Base-by-base conservation (phyloP, 345 rosid genomes). In the Leavenworthia alabamica region DNA sequence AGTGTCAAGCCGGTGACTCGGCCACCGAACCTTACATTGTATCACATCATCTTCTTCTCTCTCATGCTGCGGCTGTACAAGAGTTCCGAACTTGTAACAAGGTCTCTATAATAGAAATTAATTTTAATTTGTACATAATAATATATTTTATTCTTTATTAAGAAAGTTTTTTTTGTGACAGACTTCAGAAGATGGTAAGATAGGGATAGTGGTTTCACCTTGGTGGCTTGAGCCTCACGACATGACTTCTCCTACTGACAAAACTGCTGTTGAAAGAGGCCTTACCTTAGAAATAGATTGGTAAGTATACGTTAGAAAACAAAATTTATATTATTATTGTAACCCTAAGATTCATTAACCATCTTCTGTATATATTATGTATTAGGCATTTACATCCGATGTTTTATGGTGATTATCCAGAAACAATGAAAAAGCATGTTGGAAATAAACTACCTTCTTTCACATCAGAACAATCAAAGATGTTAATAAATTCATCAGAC, bases 1-100 rank as follows among this genome's bases (percentile, higher is more conserved):
- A 44, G 9, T 77, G 78, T 47, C 36, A 42, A 29, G 76, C 59
- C 5, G 80, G 78, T n/a, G 64, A 70, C 29, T 77, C 81, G 0
- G 35, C 47, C 26, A 16, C 5, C 2, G 75, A 71, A 22, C 70
- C 70, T 37, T 71, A 71, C 56, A 29, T 71, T 19, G 65, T 56
- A 4, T 55, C 70, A 8, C 71, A 71, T 63, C 63, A 64, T 43
- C 52, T 71, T 41, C 75, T 71, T 57, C 70, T 71, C 31, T 26
- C 66, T 24, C 75, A 71, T 56, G 75, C 70, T 0, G 66, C 70
- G 2, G 75, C 70, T 0, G 66, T 56, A 31, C 55, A 71, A 51
- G 60, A 63, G 45, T 63, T 71, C 19, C 31, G 52, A 48, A 48
- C 57, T 9, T 58, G 75, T 71, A 58, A 39, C 33, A 60, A 70